Evolutionary conservation across 495 filamentous ascomycete species (phyloP), one percentile per base, ranked within the genome.

Genomic region (Penicillium dipodomyicola): DNA sequence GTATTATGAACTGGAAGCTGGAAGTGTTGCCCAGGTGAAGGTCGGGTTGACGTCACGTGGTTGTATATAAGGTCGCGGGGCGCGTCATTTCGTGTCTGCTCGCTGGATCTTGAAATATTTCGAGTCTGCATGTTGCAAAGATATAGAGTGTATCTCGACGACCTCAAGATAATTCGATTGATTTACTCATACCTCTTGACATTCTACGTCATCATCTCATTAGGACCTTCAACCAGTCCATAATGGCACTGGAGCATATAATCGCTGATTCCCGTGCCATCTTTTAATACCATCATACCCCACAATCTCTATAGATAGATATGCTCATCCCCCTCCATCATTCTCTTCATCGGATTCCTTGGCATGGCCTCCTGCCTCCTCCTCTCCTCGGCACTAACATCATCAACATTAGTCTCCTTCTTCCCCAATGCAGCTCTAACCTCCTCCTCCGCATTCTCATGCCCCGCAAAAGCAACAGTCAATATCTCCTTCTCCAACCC

Each of bases 401-500:
- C 65, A 56, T 73, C 73, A 37, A 71, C 45, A 62, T 70, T 72
- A 30, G 67, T 70, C 57, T 61, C 65, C 20, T 56, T 60, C 40
- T 64, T 35, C 46, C 49, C 63, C 67, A 76, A 49, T 25, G 73
- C 71, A 47, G 57, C 60, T 49, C 43, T 59, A 12, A 74, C 58
- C 65, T 76, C 69, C 57, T 68, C 67, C 55, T 68, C 67, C 25
- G 54, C 6, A 64, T 80, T 73, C 54, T 75, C 75, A 78, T 96
- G 92, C 0, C 93, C 94, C 43, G 88, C 90, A 42, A 82, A 87
- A 4, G 94, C 92, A 55, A 94, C 84, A 42, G 75, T 73, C 50
- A 96, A 58, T 59, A 96, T 96, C 62, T 94, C 87, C 56, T 82
- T 77, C 66, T 96, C 92, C 25, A 96, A 71, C 1, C 94, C 94